Evolutionary conservation across 345 rosid genomes (phyloP).

Genomic region (Lumnitzera racemosa): DNA sequence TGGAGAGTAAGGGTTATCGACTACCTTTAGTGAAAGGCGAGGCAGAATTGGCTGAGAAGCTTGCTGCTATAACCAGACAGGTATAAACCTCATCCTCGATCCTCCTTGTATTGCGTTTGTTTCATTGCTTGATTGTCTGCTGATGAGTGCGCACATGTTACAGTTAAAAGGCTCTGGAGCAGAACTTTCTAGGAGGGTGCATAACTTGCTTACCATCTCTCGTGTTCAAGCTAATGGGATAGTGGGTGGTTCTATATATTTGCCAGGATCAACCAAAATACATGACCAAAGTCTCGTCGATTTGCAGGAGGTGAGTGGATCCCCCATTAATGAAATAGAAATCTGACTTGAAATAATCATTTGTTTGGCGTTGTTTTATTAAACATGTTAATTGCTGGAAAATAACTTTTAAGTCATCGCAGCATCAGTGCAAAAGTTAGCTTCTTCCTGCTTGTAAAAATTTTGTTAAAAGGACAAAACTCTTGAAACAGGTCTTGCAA

Average conservation of each 20-base stretch:
- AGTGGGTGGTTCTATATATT: conserved; percentile 60
- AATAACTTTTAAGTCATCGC: too few species aligned
- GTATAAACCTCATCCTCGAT: conserved; percentile 24
- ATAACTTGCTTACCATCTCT: conserved; percentile 59
- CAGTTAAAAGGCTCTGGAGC: conserved; percentile 98
- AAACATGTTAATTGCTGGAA: too few species aligned
- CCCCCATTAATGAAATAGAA: too few species aligned
- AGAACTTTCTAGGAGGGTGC: conserved; percentile 91
- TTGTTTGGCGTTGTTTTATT: neutral
- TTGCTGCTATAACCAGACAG: conserved; percentile 74
- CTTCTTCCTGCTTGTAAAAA: too few species aligned
- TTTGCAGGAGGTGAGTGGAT: conserved; percentile 72
- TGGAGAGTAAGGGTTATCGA: conserved; percentile 83
- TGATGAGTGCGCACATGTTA: conserved; percentile 3
- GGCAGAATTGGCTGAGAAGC: conserved; percentile 81
- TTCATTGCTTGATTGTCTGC: neutral
- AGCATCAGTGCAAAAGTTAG: too few species aligned
- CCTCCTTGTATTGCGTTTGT: neutral
- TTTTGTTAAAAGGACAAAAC: neutral
- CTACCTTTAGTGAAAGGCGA: conserved; percentile 85
- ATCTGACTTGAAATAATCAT: neutral
- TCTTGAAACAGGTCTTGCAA: conserved; percentile 53
- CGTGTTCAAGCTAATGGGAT: conserved; percentile 69
- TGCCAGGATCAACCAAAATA: conserved; percentile 92
- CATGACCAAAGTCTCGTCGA: conserved; percentile 90